Percentiles rank a stretch among this genome's conserved stretches.
Conservation (phyloP, 177 flowering plant species). For the Viscum album region DNA sequence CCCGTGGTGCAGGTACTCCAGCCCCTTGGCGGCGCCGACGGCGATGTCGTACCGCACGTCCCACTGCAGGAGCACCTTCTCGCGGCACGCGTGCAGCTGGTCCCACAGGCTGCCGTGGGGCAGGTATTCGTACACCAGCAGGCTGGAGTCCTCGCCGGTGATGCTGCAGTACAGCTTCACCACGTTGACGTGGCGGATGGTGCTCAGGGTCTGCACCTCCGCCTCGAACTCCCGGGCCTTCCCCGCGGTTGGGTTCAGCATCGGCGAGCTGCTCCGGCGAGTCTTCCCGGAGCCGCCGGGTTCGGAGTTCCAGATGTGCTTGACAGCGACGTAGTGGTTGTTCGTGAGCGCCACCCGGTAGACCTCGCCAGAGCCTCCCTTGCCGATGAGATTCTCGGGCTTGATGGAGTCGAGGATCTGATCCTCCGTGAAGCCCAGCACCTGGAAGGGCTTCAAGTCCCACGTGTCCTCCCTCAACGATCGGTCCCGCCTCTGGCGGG, state of each 20-base stretch:
- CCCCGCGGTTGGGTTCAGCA: conserved; percentile 24
- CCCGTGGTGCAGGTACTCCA: conserved; percentile 59
- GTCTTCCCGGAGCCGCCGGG: conserved; percentile 8
- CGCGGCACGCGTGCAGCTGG: conserved; percentile 28
- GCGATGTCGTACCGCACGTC: conserved; percentile 43
- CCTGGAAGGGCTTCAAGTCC: conserved; percentile 63
- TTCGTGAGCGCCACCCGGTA: conserved; percentile 36
- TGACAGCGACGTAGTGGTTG: conserved; percentile 66
- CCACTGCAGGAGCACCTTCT: conserved; percentile 41
- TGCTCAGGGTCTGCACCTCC: conserved; percentile 45
- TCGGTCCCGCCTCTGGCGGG: conserved; percentile 7
- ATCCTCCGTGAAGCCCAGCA: conserved; percentile 57
- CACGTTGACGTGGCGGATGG: conserved; percentile 51
- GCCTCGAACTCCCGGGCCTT: conserved; percentile 47
- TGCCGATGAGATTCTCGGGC: conserved; percentile 63
- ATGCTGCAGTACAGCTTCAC: conserved; percentile 56
- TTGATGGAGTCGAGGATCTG: conserved; percentile 62
- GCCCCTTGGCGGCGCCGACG: conserved; percentile 45
- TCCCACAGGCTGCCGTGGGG: conserved; percentile 62
- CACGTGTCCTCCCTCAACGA: conserved; percentile 54
- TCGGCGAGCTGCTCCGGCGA: conserved; percentile 31
- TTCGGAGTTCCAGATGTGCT: conserved; percentile 57
- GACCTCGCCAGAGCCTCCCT: conserved; percentile 78
- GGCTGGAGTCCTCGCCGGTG: conserved; percentile 49
- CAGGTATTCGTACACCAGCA: conserved; percentile 55